Conservation (phyloP, 2,329 filamentous ascomycete species). For the Penicillium sp. region DNA sequence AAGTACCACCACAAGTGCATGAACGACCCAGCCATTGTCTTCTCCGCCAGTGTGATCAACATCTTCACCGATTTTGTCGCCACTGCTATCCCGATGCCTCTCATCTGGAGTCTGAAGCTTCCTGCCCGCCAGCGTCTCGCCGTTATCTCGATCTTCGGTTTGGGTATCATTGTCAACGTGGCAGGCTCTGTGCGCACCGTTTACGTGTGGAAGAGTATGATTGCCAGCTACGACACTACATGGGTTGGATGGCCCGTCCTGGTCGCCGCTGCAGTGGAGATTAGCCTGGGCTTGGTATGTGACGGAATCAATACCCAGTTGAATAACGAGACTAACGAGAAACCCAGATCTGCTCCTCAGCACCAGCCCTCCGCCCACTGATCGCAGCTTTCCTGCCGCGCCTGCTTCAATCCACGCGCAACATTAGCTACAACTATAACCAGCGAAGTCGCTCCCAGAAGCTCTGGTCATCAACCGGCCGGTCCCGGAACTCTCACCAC, state of each 20-base stretch:
- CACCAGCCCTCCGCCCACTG: slow-evolving; percentile 37
- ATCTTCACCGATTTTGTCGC: slow-evolving; percentile 38
- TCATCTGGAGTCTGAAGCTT: slow-evolving; percentile 42
- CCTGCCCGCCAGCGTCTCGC: slow-evolving; percentile 36
- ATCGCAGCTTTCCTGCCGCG: slow-evolving; percentile 32
- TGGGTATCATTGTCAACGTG: slow-evolving; percentile 38
- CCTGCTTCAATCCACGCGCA: slow-evolving; percentile 29
- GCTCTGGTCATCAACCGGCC: slow-evolving; percentile 22
- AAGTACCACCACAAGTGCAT: slow-evolving; percentile 29
- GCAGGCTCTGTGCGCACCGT: slow-evolving; percentile 36
- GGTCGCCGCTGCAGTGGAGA: slow-evolving; percentile 33
- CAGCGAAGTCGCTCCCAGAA: slow-evolving; percentile 21
- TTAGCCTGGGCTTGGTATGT: slow-evolving; percentile 37
- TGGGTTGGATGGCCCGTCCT: slow-evolving; percentile 37
- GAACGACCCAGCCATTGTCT: slow-evolving; percentile 29
- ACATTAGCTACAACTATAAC: slow-evolving; percentile 19
- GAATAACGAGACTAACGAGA: not conserved
- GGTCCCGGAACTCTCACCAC: slow-evolving; percentile 22
- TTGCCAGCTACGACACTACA: slow-evolving; percentile 33
- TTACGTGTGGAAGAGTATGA: slow-evolving; percentile 35
- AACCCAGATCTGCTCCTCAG: slow-evolving; percentile 37
- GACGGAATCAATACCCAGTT: not conserved
- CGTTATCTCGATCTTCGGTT: slow-evolving; percentile 39
- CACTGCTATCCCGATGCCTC: slow-evolving; percentile 40
- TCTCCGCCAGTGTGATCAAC: slow-evolving; percentile 38